Conservation (phyloP, 371 early-diverging fungal species). For the Nosema bombycis region DNA sequence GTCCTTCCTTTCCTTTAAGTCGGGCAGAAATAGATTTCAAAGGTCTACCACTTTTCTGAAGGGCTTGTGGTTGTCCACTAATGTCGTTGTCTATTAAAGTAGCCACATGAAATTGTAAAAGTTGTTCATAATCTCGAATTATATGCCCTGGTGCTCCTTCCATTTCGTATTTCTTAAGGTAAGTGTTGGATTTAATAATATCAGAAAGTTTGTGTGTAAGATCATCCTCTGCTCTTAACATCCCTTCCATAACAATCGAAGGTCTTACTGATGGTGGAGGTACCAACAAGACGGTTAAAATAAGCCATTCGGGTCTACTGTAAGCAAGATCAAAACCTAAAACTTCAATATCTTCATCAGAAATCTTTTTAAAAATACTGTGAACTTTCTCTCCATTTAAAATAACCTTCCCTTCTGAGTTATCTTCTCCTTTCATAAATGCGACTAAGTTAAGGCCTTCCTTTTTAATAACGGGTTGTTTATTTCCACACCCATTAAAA, state of each 20-base stretch:
- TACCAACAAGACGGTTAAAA: slow-evolving; percentile 69
- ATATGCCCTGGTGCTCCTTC: slow-evolving; percentile 72
- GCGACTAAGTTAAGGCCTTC: slow-evolving; percentile 69
- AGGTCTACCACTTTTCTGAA: slow-evolving; percentile 83
- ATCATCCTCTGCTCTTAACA: slow-evolving; percentile 89
- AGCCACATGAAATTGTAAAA: slow-evolving; percentile 82
- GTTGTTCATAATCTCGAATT: slow-evolving; percentile 86
- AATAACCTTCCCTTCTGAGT: slow-evolving; percentile 66
- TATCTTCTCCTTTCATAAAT: slow-evolving; percentile 72
- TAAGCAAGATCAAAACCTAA: slow-evolving; percentile 40
- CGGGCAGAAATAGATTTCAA: slow-evolving; percentile 83
- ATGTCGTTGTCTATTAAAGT: slow-evolving; percentile 87
- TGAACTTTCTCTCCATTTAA: slow-evolving; percentile 67
- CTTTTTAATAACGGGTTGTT: slow-evolving; percentile 71
- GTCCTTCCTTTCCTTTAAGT: slow-evolving; percentile 96
- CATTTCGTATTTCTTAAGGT: slow-evolving; percentile 74
- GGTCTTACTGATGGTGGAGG: slow-evolving; percentile 95
- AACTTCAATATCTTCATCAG: slow-evolving; percentile 66
- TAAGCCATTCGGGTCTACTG: slow-evolving; percentile 51
- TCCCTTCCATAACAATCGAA: slow-evolving; percentile 82
- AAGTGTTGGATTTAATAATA: slow-evolving; percentile 81
- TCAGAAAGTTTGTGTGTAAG: slow-evolving; percentile 92
- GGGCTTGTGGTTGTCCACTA: slow-evolving; percentile 67
- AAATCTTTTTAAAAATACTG: slow-evolving; percentile 75
- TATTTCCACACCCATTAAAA: slow-evolving; percentile 82